Conservation (phyloP, 2,329 filamentous ascomycete species). For the Hirsutella minnesotensis region DNA sequence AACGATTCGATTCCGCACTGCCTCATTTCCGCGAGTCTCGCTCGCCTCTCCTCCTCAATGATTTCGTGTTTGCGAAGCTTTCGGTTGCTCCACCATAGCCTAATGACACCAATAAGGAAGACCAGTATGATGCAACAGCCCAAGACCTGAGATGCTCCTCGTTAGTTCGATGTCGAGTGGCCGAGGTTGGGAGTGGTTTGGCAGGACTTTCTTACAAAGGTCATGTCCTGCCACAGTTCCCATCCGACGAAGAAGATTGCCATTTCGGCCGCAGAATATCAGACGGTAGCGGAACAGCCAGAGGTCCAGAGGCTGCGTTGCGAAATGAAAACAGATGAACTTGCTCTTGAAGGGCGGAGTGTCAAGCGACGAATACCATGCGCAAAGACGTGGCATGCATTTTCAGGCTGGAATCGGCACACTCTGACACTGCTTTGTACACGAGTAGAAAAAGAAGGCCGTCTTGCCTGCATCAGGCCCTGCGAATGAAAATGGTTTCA, state of each 20-base stretch:
- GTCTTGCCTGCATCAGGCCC: no score
- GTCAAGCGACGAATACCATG: no score
- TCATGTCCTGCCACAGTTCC: conserved; percentile 82
- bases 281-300: neutral
- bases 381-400: no score
- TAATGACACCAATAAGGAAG: conserved; percentile 54
- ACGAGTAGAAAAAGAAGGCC: no score
- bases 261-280: conserved; percentile 9
- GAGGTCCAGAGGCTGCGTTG: neutral
- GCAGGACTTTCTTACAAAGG: conserved; percentile 52
- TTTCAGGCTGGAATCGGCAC: no score
- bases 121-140: conserved; percentile 59
- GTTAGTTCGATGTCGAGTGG: neutral
- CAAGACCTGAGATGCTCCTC: conserved; percentile 44
- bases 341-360: no score
- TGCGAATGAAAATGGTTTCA: neutral
- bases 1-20: conserved; percentile 35
- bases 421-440: no score
- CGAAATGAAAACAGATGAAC: no score
- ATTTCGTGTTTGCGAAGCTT: conserved; percentile 44
- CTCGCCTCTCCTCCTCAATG: conserved; percentile 54
- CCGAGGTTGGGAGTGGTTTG: conserved; percentile 7
- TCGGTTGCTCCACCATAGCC: conserved; percentile 52
- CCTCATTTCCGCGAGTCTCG: conserved; percentile 38
- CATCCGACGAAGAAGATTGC: conserved; percentile 53